These are phyloP conservation scores for Juglanconis juglandina DNA, from an alignment of 2,329 filamentous ascomycete species.

Conservation along the genomic window DNA sequence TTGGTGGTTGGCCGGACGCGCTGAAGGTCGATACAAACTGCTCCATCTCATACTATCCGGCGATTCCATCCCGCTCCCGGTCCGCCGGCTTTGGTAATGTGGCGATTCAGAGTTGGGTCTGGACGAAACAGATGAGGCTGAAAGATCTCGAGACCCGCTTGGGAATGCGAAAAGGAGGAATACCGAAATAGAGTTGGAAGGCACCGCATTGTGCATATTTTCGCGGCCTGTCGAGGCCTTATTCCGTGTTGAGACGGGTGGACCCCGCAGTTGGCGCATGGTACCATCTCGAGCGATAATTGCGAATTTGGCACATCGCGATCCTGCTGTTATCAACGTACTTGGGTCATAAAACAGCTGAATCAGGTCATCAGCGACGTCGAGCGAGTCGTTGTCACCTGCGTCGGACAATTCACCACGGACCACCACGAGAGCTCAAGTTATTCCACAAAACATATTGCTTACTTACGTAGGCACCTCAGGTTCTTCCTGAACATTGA, in stretches of 20 bases:
- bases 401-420: too few relatives aligned
- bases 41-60: constrained; percentile 13
- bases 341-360: not conserved
- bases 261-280: constrained; percentile 18
- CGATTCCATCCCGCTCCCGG: not conserved
- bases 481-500: too few relatives aligned
- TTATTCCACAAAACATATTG: too few relatives aligned
- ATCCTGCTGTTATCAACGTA: not conserved
- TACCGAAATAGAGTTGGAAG: constrained; percentile 11
- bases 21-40: constrained; percentile 18
- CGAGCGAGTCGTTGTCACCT: not conserved
- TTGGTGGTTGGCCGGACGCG: constrained; percentile 15
- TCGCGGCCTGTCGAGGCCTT: not conserved
- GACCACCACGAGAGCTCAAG: too few relatives aligned
- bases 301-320: constrained; percentile 14
- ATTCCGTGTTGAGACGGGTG: constrained; percentile 5
- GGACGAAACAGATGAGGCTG: not conserved
- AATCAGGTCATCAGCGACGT: not conserved
- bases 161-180: constrained; percentile 2
- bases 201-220: constrained; percentile 18
- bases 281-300: constrained; percentile 19
- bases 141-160: constrained; percentile 1
- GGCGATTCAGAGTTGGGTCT: too few relatives aligned
- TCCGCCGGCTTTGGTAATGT: too few relatives aligned
- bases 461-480: too few relatives aligned